Base-by-base conservation (phyloP, 1,284 basidiomycete species). In the Ganoderma lingzhi region DNA sequence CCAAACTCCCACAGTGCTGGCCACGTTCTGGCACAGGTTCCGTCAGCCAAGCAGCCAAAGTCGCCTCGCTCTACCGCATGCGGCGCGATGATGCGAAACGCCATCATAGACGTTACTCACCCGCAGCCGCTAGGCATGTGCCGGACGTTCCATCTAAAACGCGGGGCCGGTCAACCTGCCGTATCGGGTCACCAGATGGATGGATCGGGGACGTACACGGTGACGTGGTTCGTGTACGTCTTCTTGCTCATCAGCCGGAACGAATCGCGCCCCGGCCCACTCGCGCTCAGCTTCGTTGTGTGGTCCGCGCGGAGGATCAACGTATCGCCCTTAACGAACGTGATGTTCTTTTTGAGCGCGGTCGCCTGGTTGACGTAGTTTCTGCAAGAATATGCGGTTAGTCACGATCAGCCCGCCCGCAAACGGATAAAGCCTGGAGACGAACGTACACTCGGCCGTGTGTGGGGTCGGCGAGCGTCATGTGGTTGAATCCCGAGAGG, bases 41-140 rank as follows among this genome's bases (percentile, higher is more conserved):
- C 5, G 45, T 48, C n/a, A 48, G n/a, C 45, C 19, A n/a, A n/a
- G 10, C 23, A 23, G 23, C 23, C 23, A 0, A 23, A 23, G 23
- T 23, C 23, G 23, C 23, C n/a, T 23, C n/a, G 45, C 6, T 15
- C 5, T 10, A 8, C n/a, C n/a, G 45, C 6, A 10, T 15, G n/a
- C 8, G 10, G n/a, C 3, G n/a, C n/a, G 45, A 8, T n/a, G n/a
- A 19, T 23, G 6, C n/a, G 45, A 9, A 48, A 23, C n/a, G 2
- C 45, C n/a, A n/a, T n/a, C n/a, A 9, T 8, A 14, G 37, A 45
- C 63, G 55, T 63, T 51, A 82, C 89, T 76, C 70, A 91, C 90
- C 86, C 88, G 73, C 90, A 92, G 35, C 90, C 91, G 76, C 89
- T 82, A 2, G 91, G 85, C 84, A 87, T 87, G 68, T 86, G 86